Evolutionary conservation across 2,329 filamentous ascomycete genomes (phyloP).

Genomic region (Phaeosphaeriaceae sp.): DNA sequence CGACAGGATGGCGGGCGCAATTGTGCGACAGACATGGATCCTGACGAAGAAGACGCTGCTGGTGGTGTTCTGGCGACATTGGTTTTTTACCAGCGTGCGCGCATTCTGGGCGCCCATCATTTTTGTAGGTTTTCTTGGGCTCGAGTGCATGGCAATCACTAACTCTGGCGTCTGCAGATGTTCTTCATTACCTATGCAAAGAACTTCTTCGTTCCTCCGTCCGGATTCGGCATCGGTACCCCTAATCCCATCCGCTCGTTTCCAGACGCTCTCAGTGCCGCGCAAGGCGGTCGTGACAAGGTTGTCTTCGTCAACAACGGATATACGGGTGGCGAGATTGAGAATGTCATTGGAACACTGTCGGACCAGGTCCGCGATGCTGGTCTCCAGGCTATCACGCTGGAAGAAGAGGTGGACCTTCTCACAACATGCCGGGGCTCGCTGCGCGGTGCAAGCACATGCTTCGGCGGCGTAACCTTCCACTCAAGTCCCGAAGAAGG

Average conservation of each 20-base stretch:
- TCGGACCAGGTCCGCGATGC: conserved; percentile 63
- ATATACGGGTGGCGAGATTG: conserved; percentile 70
- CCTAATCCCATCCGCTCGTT: conserved; percentile 69
- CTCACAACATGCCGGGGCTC: conserved; percentile 66
- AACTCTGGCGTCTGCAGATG: conserved; percentile 39
- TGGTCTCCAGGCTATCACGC: conserved; percentile 63
- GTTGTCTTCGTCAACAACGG: conserved; percentile 83
- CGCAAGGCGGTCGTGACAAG: conserved; percentile 67
- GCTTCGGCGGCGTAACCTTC: conserved; percentile 78
- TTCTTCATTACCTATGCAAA: conserved; percentile 70
- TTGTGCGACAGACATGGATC: conserved; percentile 62
- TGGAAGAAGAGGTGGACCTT: conserved; percentile 65
- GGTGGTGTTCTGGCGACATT: conserved; percentile 61
- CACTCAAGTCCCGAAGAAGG: conserved; percentile 78
- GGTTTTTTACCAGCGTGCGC: conserved; percentile 61
- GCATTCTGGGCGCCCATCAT: conserved; percentile 65
- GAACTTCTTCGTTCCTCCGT: conserved; percentile 82
- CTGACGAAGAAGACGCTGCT: conserved; percentile 65
- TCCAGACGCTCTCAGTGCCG: conserved; percentile 65
- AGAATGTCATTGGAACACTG: conserved; percentile 71
- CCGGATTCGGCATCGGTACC: conserved; percentile 74
- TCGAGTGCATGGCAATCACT: conserved; percentile 10
- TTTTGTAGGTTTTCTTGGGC: conserved; percentile 45
- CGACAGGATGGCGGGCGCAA: conserved; percentile 35
- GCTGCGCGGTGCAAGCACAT: conserved; percentile 68